Percentiles rank a stretch among this genome's conserved stretches.
phyloP scores from a whole-genome alignment of 257 asterid genomes.

The Ophiorrhiza pumila region DNA sequence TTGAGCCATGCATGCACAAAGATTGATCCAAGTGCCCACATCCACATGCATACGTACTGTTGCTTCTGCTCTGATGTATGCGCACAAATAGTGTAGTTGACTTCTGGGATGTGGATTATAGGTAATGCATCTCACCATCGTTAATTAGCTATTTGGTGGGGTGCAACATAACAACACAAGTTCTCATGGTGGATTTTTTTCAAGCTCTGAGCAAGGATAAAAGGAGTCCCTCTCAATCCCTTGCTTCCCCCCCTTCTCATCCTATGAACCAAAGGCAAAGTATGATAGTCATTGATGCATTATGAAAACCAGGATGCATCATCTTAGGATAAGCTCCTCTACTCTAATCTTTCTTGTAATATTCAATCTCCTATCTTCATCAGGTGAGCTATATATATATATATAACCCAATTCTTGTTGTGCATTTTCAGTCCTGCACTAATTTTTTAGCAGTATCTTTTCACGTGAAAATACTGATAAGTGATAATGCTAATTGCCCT shows the following conservation, averaged over 20 bases:
- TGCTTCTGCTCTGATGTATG: constrained; percentile 29
- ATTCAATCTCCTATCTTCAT: constrained; percentile 35
- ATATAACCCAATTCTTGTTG: background rate
- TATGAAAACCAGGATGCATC: constrained; percentile 29
- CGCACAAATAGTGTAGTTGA: constrained; percentile 66
- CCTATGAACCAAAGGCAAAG: constrained; percentile 20
- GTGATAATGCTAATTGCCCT: background rate
- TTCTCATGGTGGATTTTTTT: constrained; percentile 25
- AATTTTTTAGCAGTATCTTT: background rate
- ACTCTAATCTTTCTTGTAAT: constrained; percentile 28
- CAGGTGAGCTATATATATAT: constrained; percentile 35
- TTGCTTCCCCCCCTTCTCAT: constrained; percentile 23
- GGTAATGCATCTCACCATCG: constrained; percentile 67
- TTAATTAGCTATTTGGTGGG: constrained; percentile 42
- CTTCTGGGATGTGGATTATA: constrained; percentile 39
- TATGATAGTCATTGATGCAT: background rate
- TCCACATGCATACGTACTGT: too few species aligned
- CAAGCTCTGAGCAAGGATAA: constrained; percentile 28
- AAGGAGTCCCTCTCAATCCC: constrained; percentile 19
- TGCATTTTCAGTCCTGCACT: background rate
- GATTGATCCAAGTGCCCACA: constrained; percentile 33
- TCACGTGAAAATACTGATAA: background rate
- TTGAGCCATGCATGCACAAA: constrained; percentile 57
- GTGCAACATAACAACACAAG: constrained; percentile 29
- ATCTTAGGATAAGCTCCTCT: constrained; percentile 31